Base-by-base conservation (phyloP, 192 early-diverging fungal species). In the Coemansia aciculifera region DNA sequence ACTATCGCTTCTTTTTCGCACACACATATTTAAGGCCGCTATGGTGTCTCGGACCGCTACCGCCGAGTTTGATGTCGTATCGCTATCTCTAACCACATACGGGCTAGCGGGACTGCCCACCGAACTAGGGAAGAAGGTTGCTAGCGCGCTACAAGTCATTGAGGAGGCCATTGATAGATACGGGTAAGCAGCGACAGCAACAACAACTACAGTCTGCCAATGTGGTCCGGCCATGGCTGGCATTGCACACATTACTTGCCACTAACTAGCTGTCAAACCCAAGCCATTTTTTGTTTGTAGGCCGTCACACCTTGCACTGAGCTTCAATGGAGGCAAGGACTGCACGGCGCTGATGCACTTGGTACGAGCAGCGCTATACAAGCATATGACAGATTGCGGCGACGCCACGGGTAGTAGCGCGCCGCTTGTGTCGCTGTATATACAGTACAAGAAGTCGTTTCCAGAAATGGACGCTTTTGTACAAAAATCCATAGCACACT, bases 321-420 rank as follows among this genome's bases (percentile, higher is more conserved):
- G 90, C 57, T 98, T 97, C 68, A 98, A 98, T 71, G 97, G 97
- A 9, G 97, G 97, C 17, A 98, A 98, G 76, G 97, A 98, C 74
- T 97, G 97, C 79, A 96, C 95, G 2, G 93, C 95, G 11, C 78
- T 98, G 44, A 83, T 98, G 44, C 91, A 94, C 70, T 71, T 97
- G 31, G 86, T 91, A 27, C 79, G 86, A 5, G 90, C 90, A 17
- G 94, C 90, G 2, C 75, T 91, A 32, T 72, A 83, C 70, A 78
- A 77, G 51, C 62, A 72, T 42, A 39, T 43, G 29, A 34, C 24
- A 38, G 39, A 37, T 13, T 54, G 24, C 51, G 24, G 24, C 1
- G 24, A 54, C 24, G 51, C 51, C 51, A 54, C 51, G 51, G 10
- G 51, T 15, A 54, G 24, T 54, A 52, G 39, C 56, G 56, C 43